Evolutionary conservation across 140 eudicot genomes (phyloP).

Genomic region (Stevia rebaudiana): DNA sequence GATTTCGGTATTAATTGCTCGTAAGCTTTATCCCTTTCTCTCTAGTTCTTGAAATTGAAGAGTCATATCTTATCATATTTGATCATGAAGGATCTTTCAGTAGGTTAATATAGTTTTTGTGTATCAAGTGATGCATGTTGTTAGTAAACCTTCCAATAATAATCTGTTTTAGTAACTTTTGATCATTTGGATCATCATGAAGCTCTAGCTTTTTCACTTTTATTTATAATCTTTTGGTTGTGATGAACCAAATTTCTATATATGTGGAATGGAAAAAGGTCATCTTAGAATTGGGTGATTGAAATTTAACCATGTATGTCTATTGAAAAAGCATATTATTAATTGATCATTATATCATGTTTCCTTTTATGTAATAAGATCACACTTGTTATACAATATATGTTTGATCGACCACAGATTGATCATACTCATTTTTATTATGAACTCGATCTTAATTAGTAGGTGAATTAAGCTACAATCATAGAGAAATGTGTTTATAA

Average conservation of each 20-base stretch:
- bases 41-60: slow-evolving; percentile 1
- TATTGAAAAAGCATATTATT: no score
- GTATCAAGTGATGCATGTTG: background rate
- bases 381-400: no score
- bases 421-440: no score
- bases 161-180: no score
- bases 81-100: background rate
- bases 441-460: no score
- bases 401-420: no score
- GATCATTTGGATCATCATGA: slow-evolving; percentile 6
- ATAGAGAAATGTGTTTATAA: background rate
- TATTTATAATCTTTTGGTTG: background rate
- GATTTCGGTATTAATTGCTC: slow-evolving; percentile 1
- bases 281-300: background rate
- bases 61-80: background rate
- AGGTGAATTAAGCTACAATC: no score
- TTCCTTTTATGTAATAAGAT: no score
- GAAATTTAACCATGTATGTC: no score
- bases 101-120: background rate
- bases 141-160: background rate
- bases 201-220: slow-evolving; percentile 17
- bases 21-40: slow-evolving; percentile 11
- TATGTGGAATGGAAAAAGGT: slow-evolving; percentile 16
- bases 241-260: slow-evolving; percentile 2
- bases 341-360: no score